phyloP scores from a whole-genome alignment of 352 stramenopile genomes.

The Pythium diclinum region DNA sequence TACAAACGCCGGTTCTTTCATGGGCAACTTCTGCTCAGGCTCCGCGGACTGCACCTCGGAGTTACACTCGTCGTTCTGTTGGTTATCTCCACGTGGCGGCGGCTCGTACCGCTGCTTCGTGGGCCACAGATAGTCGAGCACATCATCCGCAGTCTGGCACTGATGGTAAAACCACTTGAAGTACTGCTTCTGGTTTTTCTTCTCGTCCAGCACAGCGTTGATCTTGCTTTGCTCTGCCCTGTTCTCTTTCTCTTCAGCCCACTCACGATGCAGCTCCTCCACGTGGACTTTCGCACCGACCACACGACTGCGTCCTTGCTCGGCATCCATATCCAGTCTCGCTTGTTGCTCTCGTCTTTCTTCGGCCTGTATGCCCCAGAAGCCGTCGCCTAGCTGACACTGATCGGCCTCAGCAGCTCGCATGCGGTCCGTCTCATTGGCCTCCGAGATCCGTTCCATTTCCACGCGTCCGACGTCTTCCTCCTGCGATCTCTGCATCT shows the following conservation, averaged over 20 bases:
- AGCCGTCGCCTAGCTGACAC: conserved; percentile 41
- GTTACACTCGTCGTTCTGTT: background rate
- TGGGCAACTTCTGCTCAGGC: background rate
- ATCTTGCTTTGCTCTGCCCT: conserved; percentile 14
- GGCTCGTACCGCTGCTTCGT: conserved; percentile 30
- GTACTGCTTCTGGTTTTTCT: conserved; percentile 43
- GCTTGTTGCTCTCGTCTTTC: conserved; percentile 34
- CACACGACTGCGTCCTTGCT: conserved; percentile 36
- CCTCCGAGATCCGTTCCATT: conserved; percentile 29
- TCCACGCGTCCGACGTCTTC: conserved; percentile 28
- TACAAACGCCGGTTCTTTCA: conserved; percentile 25
- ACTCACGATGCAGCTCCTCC: conserved; percentile 31
- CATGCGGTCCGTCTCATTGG: conserved; percentile 35
- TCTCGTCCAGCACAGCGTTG: conserved; percentile 33
- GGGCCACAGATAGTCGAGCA: conserved; percentile 57
- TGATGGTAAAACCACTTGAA: conserved; percentile 63
- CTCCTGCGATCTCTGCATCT: conserved; percentile 22
- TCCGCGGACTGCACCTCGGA: background rate
- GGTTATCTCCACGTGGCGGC: background rate
- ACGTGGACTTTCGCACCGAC: conserved; percentile 32
- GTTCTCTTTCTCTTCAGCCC: conserved; percentile 34
- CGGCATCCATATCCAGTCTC: conserved; percentile 34
- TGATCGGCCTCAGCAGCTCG: conserved; percentile 37
- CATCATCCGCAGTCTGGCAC: conserved; percentile 49
- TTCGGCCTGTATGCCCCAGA: conserved; percentile 65